Base-by-base conservation (phyloP, 352 stramenopile species). In the Phytophthora litchii region DNA sequence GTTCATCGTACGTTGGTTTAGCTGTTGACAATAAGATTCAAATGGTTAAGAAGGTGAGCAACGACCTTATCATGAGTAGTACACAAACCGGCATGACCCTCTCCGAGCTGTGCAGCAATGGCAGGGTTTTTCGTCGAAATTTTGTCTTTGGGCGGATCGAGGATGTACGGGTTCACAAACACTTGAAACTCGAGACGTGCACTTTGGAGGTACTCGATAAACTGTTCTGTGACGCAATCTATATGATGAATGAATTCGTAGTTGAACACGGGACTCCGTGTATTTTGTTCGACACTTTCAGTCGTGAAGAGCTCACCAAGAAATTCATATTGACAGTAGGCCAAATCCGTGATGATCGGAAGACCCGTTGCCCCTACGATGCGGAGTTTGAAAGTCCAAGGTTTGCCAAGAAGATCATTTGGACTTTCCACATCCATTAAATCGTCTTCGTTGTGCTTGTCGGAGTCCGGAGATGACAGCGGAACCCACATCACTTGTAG, bases 251-350 rank as follows among this genome's bases (percentile, higher is more conserved):
- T 69, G 27, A 76, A 86, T 44, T 89, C 74, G 70, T 97, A 98
- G 59, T 95, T 93, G 54, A 98, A 96, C 27, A 88, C 80, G 1
- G 92, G 81, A 31, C 86, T 97, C 14, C 85, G 73, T 20, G 88
- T 94, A 45, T 92, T 87, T 41, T 95, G 86, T 66, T 97, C 86
- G 14, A 97, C 88, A 48, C 80, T 93, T 49, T 97, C 92, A 9
- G 92, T 97, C 41, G 85, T 97, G 63, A 95, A 97, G 8, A 92
- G 82, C 60, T 98, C 88, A 10, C 89, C 92, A 3, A 97, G 70
- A 38, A 98, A 97, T 51, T 97, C 88, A 65, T 98, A 98, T 70
- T 97, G 86, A 7, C 92, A 93, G 68, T 98, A 97, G 0, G 88
- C 92, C 41, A 94, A 64, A 54, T 95, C 85, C 2, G 90, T 96